Evolutionary conservation across 75 land plant species (phyloP).

Genomic region (Sequoiadendron giganteum): DNA sequence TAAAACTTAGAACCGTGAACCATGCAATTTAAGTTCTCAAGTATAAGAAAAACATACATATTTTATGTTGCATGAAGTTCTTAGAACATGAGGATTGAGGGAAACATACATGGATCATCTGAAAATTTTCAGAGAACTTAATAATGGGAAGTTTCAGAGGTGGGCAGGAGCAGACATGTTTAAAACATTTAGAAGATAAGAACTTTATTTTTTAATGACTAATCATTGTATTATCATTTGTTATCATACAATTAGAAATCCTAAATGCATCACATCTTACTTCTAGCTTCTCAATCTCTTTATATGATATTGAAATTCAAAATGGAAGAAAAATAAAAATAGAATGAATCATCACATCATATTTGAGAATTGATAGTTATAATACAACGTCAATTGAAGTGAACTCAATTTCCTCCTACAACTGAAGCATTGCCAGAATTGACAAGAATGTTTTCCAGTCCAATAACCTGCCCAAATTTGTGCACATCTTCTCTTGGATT

Average conservation of each 20-base stretch:
- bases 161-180: background rate
- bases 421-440: background rate
- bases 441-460: background rate
- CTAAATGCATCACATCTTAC: background rate
- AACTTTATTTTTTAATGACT: background rate
- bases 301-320: background rate
- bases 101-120: background rate
- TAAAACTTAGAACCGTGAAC: background rate
- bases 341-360: background rate
- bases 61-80: background rate
- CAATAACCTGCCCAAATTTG: background rate
- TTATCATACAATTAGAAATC: background rate
- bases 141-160: background rate
- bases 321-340: background rate
- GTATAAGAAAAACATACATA: background rate
- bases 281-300: background rate
- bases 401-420: background rate
- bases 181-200: background rate
- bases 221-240: background rate
- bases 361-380: background rate
- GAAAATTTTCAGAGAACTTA: background rate
- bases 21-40: background rate
- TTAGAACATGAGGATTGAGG: background rate
- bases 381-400: background rate
- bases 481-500: background rate